Percentiles rank a stretch among this genome's conserved stretches.
Evolutionary conservation across 208 protist species (phyloP).

Genomic region (Leishmania gerbilli): DNA sequence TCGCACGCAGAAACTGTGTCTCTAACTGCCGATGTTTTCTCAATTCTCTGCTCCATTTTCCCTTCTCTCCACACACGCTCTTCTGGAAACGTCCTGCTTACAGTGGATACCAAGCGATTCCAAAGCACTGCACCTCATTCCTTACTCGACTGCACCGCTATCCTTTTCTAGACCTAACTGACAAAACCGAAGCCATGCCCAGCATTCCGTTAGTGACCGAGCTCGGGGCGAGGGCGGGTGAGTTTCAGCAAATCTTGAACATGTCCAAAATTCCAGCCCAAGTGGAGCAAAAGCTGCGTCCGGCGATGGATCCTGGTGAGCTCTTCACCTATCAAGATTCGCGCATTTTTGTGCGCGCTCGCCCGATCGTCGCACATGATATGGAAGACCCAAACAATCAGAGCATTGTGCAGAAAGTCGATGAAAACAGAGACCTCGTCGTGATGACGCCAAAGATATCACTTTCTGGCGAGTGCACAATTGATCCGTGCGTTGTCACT

Average conservation of each 20-base stretch:
- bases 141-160: not conserved
- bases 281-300: conserved; percentile 62
- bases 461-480: conserved; percentile 71
- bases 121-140: not conserved
- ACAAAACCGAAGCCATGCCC: conserved; percentile 44
- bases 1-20: not conserved
- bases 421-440: conserved; percentile 73
- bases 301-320: conserved; percentile 66
- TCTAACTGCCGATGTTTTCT: not conserved
- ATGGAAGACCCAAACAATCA: conserved; percentile 64
- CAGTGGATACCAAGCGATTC: not conserved
- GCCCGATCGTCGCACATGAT: conserved; percentile 85
- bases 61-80: not conserved
- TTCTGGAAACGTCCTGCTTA: not conserved
- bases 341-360: conserved; percentile 84
- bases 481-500: conserved; percentile 73
- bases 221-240: conserved; percentile 75
- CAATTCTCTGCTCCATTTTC: conserved; percentile 9
- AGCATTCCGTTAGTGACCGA: conserved; percentile 87
- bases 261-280: conserved; percentile 50
- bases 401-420: conserved; percentile 82
- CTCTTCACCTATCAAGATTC: conserved; percentile 83
- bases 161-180: not conserved
- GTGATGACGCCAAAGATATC: conserved; percentile 89
- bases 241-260: conserved; percentile 86